phyloP scores from a whole-genome alignment of 371 early-diverging fungal species.

The Dinochytrium kinnereticum region DNA sequence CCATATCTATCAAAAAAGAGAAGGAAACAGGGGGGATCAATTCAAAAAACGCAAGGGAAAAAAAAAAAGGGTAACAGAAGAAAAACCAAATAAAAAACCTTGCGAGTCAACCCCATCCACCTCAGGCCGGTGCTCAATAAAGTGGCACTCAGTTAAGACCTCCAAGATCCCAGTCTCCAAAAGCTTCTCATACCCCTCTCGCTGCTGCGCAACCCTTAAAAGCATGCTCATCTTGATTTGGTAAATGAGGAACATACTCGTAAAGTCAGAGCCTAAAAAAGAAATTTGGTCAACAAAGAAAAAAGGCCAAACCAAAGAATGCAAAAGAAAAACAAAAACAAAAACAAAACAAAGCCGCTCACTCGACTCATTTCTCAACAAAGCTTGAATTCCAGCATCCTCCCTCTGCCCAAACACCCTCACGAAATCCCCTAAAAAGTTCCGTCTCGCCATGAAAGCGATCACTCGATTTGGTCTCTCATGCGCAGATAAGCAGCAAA shows the following conservation, averaged over 20 bases:
- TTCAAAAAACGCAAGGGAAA: not conserved
- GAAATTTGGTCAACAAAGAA: conserved; percentile 7
- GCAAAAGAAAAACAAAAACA: not conserved
- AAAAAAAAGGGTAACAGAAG: not conserved
- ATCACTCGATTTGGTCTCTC: conserved; percentile 64
- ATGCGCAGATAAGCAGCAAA: conserved; percentile 42
- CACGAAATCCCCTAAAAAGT: conserved; percentile 70
- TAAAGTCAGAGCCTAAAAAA: conserved; percentile 4
- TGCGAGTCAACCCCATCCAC: conserved; percentile 13
- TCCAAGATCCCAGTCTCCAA: conserved; percentile 79
- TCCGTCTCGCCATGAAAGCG: conserved; percentile 66
- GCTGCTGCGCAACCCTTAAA: conserved; percentile 72
- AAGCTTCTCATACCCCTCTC: conserved; percentile 78
- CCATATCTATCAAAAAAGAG: not conserved
- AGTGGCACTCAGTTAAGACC: conserved; percentile 73
- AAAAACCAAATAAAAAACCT: conserved; percentile 20
- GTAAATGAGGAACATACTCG: conserved; percentile 65
- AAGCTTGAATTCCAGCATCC: conserved; percentile 66
- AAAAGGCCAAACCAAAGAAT: not conserved
- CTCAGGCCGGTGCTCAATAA: conserved; percentile 71
- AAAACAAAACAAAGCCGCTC: conserved; percentile 17
- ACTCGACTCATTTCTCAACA: conserved; percentile 63
- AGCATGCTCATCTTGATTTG: conserved; percentile 85
- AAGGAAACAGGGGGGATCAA: not conserved
- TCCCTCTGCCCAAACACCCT: conserved; percentile 68